phyloP scores from a whole-genome alignment of 2,329 filamentous ascomycete species.

The Ambrosiella cleistominuta region DNA sequence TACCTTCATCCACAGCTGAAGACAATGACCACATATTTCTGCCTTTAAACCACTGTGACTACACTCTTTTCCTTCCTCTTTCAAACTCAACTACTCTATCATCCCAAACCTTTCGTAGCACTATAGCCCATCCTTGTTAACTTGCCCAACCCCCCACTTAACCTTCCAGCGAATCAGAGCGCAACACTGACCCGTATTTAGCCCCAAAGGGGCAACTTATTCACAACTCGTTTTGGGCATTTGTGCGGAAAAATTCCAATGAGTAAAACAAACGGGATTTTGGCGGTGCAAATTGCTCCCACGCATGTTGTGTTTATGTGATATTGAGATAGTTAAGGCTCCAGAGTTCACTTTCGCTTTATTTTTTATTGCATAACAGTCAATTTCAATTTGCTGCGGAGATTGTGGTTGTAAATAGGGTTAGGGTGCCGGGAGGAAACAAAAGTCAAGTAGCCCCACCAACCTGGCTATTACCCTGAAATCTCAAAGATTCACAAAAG shows the following conservation, averaged over 20 bases:
- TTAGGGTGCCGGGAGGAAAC: neutral
- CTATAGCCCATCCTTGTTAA: neutral
- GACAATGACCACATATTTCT: neutral
- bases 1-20: too few species aligned
- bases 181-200: neutral
- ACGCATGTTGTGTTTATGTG: neutral
- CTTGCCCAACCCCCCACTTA: neutral
- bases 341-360: too few species aligned
- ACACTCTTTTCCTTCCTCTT: neutral
- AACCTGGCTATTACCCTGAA: neutral
- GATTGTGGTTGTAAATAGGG: neutral
- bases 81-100: neutral
- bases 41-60: neutral
- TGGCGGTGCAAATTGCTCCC: neutral
- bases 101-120: neutral
- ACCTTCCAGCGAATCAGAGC: neutral
- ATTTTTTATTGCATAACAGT: too few species aligned
- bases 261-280: neutral
- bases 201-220: conserved; percentile 3
- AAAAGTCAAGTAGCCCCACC: neutral
- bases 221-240: neutral
- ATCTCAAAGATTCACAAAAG: neutral
- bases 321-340: neutral
- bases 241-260: neutral
- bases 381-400: too few species aligned